Base-by-base conservation (phyloP, 805 yeast genomes). In the Saturnispora zaruensis region DNA sequence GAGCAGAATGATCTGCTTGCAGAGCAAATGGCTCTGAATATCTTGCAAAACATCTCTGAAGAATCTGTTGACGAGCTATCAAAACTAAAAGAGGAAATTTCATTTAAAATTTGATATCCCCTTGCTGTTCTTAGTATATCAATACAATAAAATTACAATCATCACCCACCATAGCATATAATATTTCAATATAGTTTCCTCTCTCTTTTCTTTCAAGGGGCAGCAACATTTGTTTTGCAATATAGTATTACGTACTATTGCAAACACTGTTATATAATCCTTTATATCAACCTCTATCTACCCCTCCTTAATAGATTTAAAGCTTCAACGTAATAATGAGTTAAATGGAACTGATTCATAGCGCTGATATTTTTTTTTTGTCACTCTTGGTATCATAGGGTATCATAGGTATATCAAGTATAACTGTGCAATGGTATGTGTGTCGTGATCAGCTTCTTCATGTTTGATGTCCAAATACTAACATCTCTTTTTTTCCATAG, bases 21-120 rank as follows among this genome's bases (percentile, higher is more conserved):
- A 16, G 67, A 65, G 41, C 67, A 63, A 50, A 65, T 65, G 68
- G 68, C 67, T 9, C 37, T 64, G 14, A 61, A 62, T 45, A 65
- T 65, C n/a, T 42, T 65, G 3, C 62, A 63, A 40, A 51, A 58
- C 26, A 63, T 65, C 4, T 49, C 60, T 6, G 66, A 64, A 34
- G 68, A 63, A 49, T 61, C 59, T 24, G 58, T 57, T 13, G 66
- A 64, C 48, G 68, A 64, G 41, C 48, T 64, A 33, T 51, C 61
- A 4, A 61, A 55, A 48, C 48, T 64, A 30, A 57, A 57, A 40
- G 62, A 64, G 20, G 68, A 64, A 55, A 62, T 62, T 11, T 46
- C 64, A 25, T 25, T 55, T 25, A 43, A 55, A 7, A 51, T 56
- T 40, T 38, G 55, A 46, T 23, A 11, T 32, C n/a, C 11, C 26